Evolutionary conservation across 2,329 filamentous ascomycete species (phyloP), one percentile per base, ranked within the genome.

Genomic region (Pyrenophora teres): DNA sequence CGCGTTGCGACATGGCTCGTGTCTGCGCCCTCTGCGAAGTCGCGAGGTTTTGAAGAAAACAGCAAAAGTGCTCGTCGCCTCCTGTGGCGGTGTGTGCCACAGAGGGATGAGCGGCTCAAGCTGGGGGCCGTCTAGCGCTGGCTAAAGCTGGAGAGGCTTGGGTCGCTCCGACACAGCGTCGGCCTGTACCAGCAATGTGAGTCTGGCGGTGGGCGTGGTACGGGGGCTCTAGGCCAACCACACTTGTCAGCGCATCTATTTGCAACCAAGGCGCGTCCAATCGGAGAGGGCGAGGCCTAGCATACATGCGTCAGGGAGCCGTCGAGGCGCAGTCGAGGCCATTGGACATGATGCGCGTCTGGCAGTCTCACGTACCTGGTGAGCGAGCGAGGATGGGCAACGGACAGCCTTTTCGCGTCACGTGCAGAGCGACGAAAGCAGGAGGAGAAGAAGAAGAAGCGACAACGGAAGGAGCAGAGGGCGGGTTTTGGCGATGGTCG

Each of bases 1-100:
- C 74, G 55, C 73, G 65, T 62, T 75, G 72, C 61, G 69, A 72
- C 72, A 74, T 74, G 58, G 42, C 66, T 68, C 42, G 54, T 39
- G 44, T 50, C 12, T 43, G 43, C 38, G 45, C 18, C 38, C 27
- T 41, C 37, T 30, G 42, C 48, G n/a, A 60, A 46, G 56, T 54
- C 40, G 47, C 35, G 50, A 51, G 46, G 47, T 18, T 42, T 33
- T 56, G 42, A 49, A 36, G 50, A 31, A 35, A 43, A 44, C 36
- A 48, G 50, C 40, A 56, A 56, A 62, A 49, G 51, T 48, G 54
- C 56, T 54, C 54, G 44, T 54, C 55, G 56, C 51, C 56, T 57
- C 43, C 57, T 58, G 63, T 62, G 64, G 57, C 59, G 59, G 61
- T 36, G 56, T 56, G 56, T 67, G 67, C 64, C 61, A 67, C 67